These are phyloP conservation scores for Phytophthora quininea DNA, from an alignment of 352 stramenopile species.

Conservation along the genomic window DNA sequence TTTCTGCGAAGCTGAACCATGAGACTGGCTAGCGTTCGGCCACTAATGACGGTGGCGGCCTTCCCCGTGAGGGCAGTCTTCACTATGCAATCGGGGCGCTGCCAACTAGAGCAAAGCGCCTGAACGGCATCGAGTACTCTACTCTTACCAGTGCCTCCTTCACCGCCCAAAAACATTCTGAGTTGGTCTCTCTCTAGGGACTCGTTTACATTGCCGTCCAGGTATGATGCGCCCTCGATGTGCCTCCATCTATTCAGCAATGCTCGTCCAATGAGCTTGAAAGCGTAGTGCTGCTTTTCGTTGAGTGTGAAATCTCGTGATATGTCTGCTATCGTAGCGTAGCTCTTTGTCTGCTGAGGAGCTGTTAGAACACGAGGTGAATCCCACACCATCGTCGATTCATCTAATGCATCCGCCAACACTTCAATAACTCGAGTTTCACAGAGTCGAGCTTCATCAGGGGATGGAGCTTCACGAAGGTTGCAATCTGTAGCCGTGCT, in stretches of 20 bases:
- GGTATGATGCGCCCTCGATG: background rate
- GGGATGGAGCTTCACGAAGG: background rate
- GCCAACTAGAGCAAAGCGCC: background rate
- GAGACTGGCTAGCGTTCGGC: background rate
- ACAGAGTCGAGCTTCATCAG: background rate
- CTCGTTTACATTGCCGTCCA: background rate
- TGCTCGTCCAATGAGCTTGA: background rate
- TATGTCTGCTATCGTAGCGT: background rate
- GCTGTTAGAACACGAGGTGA: background rate
- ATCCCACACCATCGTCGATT: background rate
- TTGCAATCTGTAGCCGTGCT: background rate
- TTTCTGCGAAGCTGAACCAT: background rate
- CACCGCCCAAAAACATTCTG: background rate
- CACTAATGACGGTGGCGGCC: background rate
- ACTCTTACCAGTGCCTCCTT: background rate
- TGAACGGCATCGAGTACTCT: background rate
- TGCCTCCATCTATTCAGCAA: background rate
- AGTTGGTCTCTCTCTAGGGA: background rate
- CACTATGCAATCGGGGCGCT: background rate
- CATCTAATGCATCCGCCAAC: background rate
- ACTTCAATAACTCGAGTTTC: constrained; percentile 11
- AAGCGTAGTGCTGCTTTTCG: background rate
- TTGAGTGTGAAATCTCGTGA: background rate
- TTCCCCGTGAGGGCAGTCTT: background rate
- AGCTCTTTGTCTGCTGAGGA: background rate